A percentile compares a stretch with the other conserved stretches of the same genome.
phyloP scores from a whole-genome alignment of 495 filamentous ascomycete genomes.

The Hypoxylon subgilvum region DNA sequence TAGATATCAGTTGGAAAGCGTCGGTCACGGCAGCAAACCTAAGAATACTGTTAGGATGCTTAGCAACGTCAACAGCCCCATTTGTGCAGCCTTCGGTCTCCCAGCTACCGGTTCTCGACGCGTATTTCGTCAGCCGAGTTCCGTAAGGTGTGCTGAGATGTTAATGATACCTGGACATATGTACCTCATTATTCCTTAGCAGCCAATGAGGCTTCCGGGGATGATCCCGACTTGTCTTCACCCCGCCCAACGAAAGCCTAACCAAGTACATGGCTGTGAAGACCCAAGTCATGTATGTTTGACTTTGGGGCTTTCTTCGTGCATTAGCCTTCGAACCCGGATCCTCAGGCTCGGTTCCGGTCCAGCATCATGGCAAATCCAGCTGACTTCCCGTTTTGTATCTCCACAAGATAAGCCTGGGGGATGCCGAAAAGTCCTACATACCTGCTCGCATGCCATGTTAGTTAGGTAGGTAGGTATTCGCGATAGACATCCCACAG shows the following conservation, averaged over 20 bases:
- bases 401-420: conserved; percentile 2
- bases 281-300: conserved; percentile 33
- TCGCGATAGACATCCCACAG: no score
- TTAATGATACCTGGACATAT: no score
- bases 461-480: no score
- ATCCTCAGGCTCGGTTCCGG: conserved; percentile 26
- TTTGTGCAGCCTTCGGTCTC: no score
- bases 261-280: conserved; percentile 19
- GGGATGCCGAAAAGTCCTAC: conserved; percentile 1
- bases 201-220: conserved; percentile 25
- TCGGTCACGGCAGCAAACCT: no score
- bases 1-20: neutral
- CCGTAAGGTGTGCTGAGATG: conserved; percentile 1
- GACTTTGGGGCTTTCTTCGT: conserved; percentile 25
- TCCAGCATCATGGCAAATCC: conserved; percentile 5
- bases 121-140: no score
- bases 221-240: conserved; percentile 31
- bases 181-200: conserved; percentile 22
- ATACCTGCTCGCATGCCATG: neutral
- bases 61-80: no score
- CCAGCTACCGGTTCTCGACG: no score
- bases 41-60: no score
- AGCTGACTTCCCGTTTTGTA: conserved; percentile 17
- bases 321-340: conserved; percentile 37
- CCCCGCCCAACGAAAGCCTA: conserved; percentile 30